Conservation (phyloP, 306 rosid genomes). For the Cotoneaster glaucophyllus region DNA sequence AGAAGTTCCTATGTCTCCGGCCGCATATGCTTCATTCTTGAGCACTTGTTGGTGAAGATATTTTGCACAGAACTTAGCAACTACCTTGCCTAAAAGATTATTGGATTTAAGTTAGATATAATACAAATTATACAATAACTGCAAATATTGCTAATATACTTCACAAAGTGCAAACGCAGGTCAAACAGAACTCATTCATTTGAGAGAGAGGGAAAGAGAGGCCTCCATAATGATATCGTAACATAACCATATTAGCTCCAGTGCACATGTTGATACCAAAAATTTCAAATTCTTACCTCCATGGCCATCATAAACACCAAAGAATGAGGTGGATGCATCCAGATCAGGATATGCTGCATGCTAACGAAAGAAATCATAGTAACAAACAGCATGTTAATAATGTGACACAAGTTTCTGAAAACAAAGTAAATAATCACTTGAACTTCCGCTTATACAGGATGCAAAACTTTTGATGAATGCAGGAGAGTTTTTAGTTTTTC, state of each 20-base stretch:
- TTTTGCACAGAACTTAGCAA: constrained; percentile 95
- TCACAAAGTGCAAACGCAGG: background rate
- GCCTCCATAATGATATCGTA: background rate
- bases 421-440: background rate
- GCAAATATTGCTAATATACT: background rate
- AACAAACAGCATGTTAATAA: constrained; percentile 9
- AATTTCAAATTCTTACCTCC: constrained; percentile 68
- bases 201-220: background rate
- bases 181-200: background rate
- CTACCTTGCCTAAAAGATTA: constrained; percentile 79
- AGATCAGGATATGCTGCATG: constrained; percentile 94
- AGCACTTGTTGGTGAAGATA: constrained; percentile 87
- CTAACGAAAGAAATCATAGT: constrained; percentile 37
- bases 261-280: constrained; percentile 9
- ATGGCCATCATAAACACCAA: constrained; percentile 96
- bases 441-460: background rate
- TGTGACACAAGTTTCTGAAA: background rate
- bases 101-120: constrained; percentile 21
- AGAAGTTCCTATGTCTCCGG: constrained; percentile 76
- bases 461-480: background rate
- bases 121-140: constrained; percentile 8
- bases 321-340: constrained; percentile 81
- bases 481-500: background rate
- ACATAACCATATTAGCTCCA: constrained; percentile 7
- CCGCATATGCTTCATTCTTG: constrained; percentile 56